Evolutionary conservation across 768 basidiomycete genomes (phyloP), one percentile per base, ranked within the genome.

Genomic region (Amanita thiersii): DNA sequence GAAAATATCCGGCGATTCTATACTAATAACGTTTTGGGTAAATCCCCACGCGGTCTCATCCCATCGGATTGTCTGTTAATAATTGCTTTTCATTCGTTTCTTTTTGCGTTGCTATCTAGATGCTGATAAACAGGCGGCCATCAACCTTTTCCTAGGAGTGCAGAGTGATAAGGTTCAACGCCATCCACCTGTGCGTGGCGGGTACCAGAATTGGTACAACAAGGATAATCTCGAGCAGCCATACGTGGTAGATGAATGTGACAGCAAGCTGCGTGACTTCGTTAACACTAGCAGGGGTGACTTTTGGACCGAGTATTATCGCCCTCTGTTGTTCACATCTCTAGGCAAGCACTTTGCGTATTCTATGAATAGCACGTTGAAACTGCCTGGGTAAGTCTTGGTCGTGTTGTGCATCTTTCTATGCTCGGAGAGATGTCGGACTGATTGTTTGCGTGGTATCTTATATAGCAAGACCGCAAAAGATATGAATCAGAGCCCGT

Each of bases 71-170:
- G n/a, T 24, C 11, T 24, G 15, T 21, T 45, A 28, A 7, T 3
- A n/a, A 36, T 28, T 19, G 20, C 3, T 35, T 6, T 32, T 52
- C 15, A 54, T 4, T 5, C 19, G 19, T 9, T 9, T 18, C 30
- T 23, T 47, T 19, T 32, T 33, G 6, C 45, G n/a, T n/a, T n/a
- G n/a, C n/a, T n/a, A n/a, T n/a, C n/a, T n/a, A 90, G 94, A 99
- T 55, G 90, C 88, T 4, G 96, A 97, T 63, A 98, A 97, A 59
- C 96, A 99, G 62, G 73, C 85, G 6, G 93, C 94, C 4, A 99
- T 97, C 57, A 92, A 99, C 60, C 73, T 97, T n/a, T 98, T 98
- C 60, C 78, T 98, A 2, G 88, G 92, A 26, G 73, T 89, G 2
- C 69, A 77, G 41, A 71, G 70, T 25, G 70, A 76, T 42, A 68